Evolutionary conservation across 331 rosid species (phyloP).

Genomic region (Pyracantha coccinea): DNA sequence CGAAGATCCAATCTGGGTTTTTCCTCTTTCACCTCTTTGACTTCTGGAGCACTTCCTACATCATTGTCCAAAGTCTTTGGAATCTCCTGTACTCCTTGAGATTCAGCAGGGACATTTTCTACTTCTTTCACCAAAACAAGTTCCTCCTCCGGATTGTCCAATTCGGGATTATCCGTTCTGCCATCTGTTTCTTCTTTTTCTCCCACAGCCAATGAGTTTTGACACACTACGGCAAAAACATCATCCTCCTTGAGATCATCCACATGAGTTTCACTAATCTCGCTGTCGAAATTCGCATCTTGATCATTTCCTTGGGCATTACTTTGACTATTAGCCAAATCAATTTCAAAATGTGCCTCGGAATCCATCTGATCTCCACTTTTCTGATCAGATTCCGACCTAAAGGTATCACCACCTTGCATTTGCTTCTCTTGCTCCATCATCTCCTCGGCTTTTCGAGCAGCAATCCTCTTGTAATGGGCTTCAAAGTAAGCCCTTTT

Average conservation of each 20-base stretch:
- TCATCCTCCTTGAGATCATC: conserved; percentile 35
- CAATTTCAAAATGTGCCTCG: conserved; percentile 23
- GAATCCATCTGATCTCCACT: conserved; percentile 33
- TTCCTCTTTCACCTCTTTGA: conserved; percentile 37
- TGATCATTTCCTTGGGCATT: conserved; percentile 18
- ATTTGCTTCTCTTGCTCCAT: conserved; percentile 55
- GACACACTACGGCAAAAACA: conserved; percentile 25
- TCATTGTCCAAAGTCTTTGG: conserved; percentile 28
- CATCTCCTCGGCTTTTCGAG: conserved; percentile 72
- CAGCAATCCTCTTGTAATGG: conserved; percentile 90
- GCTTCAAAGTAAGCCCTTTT: conserved; percentile 95
- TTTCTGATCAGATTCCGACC: conserved; percentile 31
- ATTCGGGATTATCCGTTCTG: conserved; percentile 23
- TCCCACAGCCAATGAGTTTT: conserved; percentile 25
- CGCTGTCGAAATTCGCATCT: conserved; percentile 22
- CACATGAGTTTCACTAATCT: conserved; percentile 10
- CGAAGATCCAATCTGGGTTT: conserved; percentile 29
- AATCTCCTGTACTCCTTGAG: conserved; percentile 34
- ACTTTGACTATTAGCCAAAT: conserved; percentile 22
- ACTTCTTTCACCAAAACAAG: conserved; percentile 31
- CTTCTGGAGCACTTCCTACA: conserved; percentile 32
- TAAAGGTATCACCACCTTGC: conserved; percentile 24
- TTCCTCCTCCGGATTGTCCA: conserved; percentile 36
- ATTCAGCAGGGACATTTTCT: conserved; percentile 28
- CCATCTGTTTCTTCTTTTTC: conserved; percentile 32